Conservation (phyloP, 1,284 basidiomycete genomes). For the Rhodotorula sp. region DNA sequence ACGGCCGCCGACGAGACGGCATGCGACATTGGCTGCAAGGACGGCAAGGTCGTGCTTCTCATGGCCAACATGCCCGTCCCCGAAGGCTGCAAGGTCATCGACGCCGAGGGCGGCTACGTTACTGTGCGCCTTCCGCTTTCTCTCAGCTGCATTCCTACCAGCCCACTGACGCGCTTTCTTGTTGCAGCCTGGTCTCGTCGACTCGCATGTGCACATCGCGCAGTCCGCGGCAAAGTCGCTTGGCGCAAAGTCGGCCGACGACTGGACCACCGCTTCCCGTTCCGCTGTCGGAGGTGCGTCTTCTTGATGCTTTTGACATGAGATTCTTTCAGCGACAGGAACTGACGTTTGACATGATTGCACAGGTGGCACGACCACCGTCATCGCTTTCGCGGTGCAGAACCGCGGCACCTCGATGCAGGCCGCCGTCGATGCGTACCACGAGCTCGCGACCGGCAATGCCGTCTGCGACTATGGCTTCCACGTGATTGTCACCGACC, state of each 20-base stretch:
- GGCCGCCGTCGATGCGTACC: constrained; percentile 44
- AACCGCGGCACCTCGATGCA: constrained; percentile 40
- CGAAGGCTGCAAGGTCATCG: constrained; percentile 41
- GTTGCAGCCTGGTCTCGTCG: constrained; percentile 41
- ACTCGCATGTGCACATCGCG: constrained; percentile 45
- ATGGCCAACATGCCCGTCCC: constrained; percentile 26
- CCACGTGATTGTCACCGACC: constrained; percentile 46
- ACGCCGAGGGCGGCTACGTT: constrained; percentile 44
- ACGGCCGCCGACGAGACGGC: constrained; percentile 34
- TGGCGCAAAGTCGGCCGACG: constrained; percentile 41
- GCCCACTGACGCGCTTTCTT: no score
- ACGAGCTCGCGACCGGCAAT: constrained; percentile 42
- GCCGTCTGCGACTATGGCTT: constrained; percentile 46
- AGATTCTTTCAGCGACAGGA: background rate
- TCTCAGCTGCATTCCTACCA: background rate
- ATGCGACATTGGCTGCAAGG: constrained; percentile 44
- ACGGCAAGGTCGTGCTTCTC: constrained; percentile 43
- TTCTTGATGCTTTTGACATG: no score
- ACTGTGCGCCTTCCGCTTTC: constrained; percentile 35
- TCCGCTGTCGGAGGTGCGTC: constrained; percentile 40
- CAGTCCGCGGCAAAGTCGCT: constrained; percentile 36
- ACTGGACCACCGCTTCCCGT: constrained; percentile 43
- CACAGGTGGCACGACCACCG: constrained; percentile 42
- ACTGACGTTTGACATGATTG: background rate
- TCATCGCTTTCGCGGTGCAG: constrained; percentile 46